Percentiles rank a stretch among this genome's conserved stretches.
These are phyloP conservation scores for Exophiala lecanii-corni DNA, from an alignment of 2,329 filamentous ascomycete genomes.

Conservation along the genomic window DNA sequence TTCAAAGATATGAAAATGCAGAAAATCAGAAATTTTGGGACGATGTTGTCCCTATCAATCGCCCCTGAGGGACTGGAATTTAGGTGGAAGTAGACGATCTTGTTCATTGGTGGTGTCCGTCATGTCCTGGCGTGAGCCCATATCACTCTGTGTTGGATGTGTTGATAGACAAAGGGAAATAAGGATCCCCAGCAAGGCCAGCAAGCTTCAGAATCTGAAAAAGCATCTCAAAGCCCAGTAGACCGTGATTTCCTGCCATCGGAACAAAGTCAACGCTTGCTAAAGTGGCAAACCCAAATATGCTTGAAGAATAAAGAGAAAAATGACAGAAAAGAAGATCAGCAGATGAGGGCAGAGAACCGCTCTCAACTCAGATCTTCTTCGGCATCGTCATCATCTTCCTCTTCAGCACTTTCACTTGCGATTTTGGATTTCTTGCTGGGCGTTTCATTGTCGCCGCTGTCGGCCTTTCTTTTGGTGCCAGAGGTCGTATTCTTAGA, in stretches of 20 bases:
- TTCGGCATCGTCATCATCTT: constrained; percentile 51
- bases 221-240: constrained; percentile 13
- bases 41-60: too few species aligned
- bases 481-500: constrained; percentile 31
- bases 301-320: constrained; percentile 20
- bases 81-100: too few species aligned
- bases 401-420: constrained; percentile 48
- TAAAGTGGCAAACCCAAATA: constrained; percentile 23
- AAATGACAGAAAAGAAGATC: constrained; percentile 7
- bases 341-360: background rate
- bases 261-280: constrained; percentile 26
- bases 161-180: constrained; percentile 20
- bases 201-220: constrained; percentile 18
- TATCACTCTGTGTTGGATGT: constrained; percentile 21
- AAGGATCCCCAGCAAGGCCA: constrained; percentile 20
- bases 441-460: constrained; percentile 41
- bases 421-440: constrained; percentile 48
- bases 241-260: constrained; percentile 16
- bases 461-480: constrained; percentile 50
- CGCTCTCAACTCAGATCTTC: constrained; percentile 34
- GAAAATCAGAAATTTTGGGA: too few species aligned
- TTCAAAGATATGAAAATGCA: too few species aligned
- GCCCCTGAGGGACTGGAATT: too few species aligned
- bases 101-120: constrained; percentile 11
- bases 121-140: constrained; percentile 26